Evolutionary conservation across 495 filamentous ascomycete species (phyloP).

Genomic region (Aspergillus cavernicola): DNA sequence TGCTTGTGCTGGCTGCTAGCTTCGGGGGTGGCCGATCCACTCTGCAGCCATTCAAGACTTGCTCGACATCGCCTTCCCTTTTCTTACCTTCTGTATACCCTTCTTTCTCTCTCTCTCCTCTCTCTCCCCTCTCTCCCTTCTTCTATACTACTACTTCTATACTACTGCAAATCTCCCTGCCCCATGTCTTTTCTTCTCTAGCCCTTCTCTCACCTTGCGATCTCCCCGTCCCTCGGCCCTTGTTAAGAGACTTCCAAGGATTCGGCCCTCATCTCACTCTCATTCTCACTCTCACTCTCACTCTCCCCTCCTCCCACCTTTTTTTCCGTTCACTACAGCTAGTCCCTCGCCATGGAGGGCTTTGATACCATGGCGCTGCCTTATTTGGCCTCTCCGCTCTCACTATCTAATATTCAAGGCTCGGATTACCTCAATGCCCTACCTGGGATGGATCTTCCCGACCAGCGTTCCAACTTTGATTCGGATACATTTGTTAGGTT

Average conservation of each 20-base stretch:
- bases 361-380: constrained; percentile 64
- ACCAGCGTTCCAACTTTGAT: constrained; percentile 56
- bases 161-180: neutral
- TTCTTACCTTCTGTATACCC: constrained; percentile 16
- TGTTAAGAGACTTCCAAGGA: neutral
- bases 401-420: constrained; percentile 48
- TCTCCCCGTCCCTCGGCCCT: neutral
- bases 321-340: neutral
- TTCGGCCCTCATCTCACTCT: too few relatives aligned
- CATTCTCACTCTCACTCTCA: too few relatives aligned
- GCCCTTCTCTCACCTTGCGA: constrained; percentile 6
- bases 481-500: constrained; percentile 58
- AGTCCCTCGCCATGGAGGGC: constrained; percentile 51
- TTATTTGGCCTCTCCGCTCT: constrained; percentile 54
- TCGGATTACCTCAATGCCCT: constrained; percentile 52
- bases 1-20: constrained; percentile 10
- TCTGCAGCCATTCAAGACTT: constrained; percentile 14
- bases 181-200: constrained; percentile 12
- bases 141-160: too few relatives aligned
- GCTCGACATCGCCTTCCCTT: constrained; percentile 11
- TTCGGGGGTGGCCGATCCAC: constrained; percentile 26
- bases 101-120: constrained; percentile 4
- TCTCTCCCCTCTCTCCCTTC: neutral
- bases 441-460: constrained; percentile 51
- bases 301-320: neutral